Evolutionary conservation across 2,329 filamentous ascomycete genomes (phyloP), one percentile per base, ranked within the genome.

Genomic region (Alternaria atra): DNA sequence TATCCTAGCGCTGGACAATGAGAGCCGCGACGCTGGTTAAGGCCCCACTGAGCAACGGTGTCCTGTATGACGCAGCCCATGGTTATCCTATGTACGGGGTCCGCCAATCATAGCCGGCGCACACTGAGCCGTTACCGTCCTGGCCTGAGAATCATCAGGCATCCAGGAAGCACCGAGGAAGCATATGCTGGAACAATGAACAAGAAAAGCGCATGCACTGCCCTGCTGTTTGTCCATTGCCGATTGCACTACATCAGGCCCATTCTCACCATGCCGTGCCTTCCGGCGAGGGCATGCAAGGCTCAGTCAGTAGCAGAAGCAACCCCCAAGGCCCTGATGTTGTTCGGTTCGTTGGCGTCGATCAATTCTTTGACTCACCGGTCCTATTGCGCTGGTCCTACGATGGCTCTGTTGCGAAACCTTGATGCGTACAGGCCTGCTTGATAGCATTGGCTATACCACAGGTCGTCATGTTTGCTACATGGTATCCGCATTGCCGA

Each of bases 341-440:
- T 60, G 57, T 54, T 59, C 55, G 46, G 46, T 50, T 50, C 46
- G 46, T 42, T 50, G 30, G 25, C 30, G 46, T 50, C 46, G 46
- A 50, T 50, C 20, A 13, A 4, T 42, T 5, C 46, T 15, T 50
- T 35, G 46, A 55, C 44, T 50, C 64, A 56, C 52, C 60, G 56
- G 59, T 60, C 34, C 34, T 53, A 54, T 15, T 57, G 55, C 39
- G 44, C 27, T 52, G 50, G 23, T 50, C 9, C 10, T 32, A 12
- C 17, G 58, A 48, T 64, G 60, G 64, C 53, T 59, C 58, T 67
- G 58, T 43, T 68, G 63, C 66, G 58, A 60, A 64, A 67, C 61
- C 55, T 68, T 61, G 62, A 58, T 50, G 55, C 57, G 50, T 34
- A 35, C 52, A 60, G 39, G 51, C 51, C 27, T 51, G 50, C 58